Evolutionary conservation across 176 grass and related monocot species (phyloP), one percentile per base, ranked within the genome.

Genomic region (Tuctoria greenei): DNA sequence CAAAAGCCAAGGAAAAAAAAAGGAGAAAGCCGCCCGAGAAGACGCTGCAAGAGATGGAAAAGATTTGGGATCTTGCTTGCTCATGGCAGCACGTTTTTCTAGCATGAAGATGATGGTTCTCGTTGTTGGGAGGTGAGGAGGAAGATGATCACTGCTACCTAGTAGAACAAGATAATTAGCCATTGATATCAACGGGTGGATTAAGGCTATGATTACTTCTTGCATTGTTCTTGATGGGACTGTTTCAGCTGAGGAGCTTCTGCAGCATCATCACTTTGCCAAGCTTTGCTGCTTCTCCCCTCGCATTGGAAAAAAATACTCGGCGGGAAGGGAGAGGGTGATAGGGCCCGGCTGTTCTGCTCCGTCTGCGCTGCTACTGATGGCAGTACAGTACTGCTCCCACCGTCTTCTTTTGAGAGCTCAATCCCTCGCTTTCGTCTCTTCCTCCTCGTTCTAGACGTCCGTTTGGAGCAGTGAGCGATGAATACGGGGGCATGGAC

Each of bases 401-500:
- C 36, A 47, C n/a, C 17, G 6, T 23, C 51, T 21, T 56, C 52
- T 56, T 24, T 56, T 56, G 52, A 56, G 52, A 56, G 2, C n/a
- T 24, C 52, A 16, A 20, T 23, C 52, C 10, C 6, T 58, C 55
- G 26, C 55, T 27, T 12, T 27, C 24, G 41, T 43, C 43, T 45
- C 10, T 45, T 7, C 9, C 39, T 41, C 39, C 39, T 41, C 39
- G 9, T 10, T 41, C 12, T 4, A 2, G 14, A 47, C 45, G 45
- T 3, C 31, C 31, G 31, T 31, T 31, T 47, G 42, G 2, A 10
- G 10, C 42, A 3, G 45, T 47, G 12, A 46, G 44, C 12, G 72
- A 80, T 88, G n/a, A 80, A 84, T 70, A 63, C 79, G 79, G 47
- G 47, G 26, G 66, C 66, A 28, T 26, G 24, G 12, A 7, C 24